Base-by-base conservation (phyloP, 768 basidiomycete species). In the Auricularia sp. region DNA sequence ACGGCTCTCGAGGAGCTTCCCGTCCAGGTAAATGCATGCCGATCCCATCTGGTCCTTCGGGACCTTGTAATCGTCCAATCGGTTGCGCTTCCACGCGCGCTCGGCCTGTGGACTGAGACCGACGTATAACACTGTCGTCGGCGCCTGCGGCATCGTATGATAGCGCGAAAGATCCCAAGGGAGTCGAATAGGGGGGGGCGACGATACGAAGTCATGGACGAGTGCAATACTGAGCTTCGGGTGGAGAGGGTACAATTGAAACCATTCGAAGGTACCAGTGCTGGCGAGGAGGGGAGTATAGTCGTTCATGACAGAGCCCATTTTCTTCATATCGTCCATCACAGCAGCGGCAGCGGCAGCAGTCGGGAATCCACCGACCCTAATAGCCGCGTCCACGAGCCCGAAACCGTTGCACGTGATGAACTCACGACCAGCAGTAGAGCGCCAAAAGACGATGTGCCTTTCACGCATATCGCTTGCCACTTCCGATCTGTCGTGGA, bases 361-460 rank as follows among this genome's bases (percentile, higher is more conserved):
- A 11, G 10, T 18, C 43, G 43, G 43, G 18, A 1, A 10, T 11
- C 43, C 43, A 11, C 11, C 43, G 43, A 11, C 11, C 43, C 11
- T 11, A 29, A 29, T 29, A 29, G 29, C 29, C 29, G 21, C 47
- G 47, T 51, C 18, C 10, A 21, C 6, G 39, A 42, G 12, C 8
- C 39, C 39, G 39, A 7, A 42, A 33, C 64, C 61, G 53, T 66
- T 43, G n/a, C 42, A 47, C 12, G 53, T 29, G 36, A 61, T 35
- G 51, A 63, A 64, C 44, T 64, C 66, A 7, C 18, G 21, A 12
- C 16, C 59, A 3, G n/a, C 16, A 53, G 34, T 23, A 12, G 62
- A 42, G 51, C 51, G 51, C 36, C 47, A 65, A 6, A 65, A 36
- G 12, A 42, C 65, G 34, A 65, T 7, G 6, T 59, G 65, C 21